A percentile compares a stretch with the other conserved stretches of the same genome.
phyloP scores from a whole-genome alignment of 2,329 filamentous ascomycete species.

The Plectosphaerella sp. region DNA sequence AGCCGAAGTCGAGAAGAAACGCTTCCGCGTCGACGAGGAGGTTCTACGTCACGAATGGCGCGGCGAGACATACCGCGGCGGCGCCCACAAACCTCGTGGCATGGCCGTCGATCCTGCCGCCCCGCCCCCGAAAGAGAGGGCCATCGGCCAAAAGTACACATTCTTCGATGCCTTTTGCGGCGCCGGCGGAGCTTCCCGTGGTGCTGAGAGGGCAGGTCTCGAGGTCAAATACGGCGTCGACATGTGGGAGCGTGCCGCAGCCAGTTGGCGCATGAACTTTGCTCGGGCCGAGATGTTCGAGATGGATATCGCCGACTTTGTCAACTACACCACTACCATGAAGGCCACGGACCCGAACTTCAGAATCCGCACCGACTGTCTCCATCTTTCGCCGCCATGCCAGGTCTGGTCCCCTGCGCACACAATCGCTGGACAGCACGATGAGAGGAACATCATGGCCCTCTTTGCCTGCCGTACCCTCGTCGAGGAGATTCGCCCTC shows the following conservation, averaged over 20 bases:
- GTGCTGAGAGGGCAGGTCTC: conserved; percentile 55
- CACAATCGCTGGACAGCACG: conserved; percentile 51
- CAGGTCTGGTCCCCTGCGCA: conserved; percentile 72
- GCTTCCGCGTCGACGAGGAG: conserved; percentile 24
- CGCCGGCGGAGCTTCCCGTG: conserved; percentile 65
- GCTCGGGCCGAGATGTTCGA: conserved; percentile 41
- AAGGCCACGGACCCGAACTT: conserved; percentile 9
- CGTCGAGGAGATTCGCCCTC: conserved; percentile 54
- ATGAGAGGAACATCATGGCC: conserved; percentile 63
- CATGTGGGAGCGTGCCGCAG: conserved; percentile 47
- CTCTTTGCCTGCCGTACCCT: conserved; percentile 50
- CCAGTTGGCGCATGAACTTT: conserved; percentile 58
- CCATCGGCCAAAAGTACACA: conserved; percentile 49
- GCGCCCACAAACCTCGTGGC: conserved; percentile 17
- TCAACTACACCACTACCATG: conserved; percentile 15
- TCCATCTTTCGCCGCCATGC: conserved; percentile 75
- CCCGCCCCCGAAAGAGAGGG: neutral
- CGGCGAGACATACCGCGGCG: conserved; percentile 31
- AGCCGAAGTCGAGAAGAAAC: conserved; percentile 21
- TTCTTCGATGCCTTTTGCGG: conserved; percentile 71
- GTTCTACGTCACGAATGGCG: conserved; percentile 30
- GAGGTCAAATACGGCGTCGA: conserved; percentile 62
- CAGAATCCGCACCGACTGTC: conserved; percentile 53
- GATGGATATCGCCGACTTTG: conserved; percentile 44
- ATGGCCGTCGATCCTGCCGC: neutral